Conservation (phyloP, 2,329 filamentous ascomycete genomes). For the Zarea fungicola region DNA sequence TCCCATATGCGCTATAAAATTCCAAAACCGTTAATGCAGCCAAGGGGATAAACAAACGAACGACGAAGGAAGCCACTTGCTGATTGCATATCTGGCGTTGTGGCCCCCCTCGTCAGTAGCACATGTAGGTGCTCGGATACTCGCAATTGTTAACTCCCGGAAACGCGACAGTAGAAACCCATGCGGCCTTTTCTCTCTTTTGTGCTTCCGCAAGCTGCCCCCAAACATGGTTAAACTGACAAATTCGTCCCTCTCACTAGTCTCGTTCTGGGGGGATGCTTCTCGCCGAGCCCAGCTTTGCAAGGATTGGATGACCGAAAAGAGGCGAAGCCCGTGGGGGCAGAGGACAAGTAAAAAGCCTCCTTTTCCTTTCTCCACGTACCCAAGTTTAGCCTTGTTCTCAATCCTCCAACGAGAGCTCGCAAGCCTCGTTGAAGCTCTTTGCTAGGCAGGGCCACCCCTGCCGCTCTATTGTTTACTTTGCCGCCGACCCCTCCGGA, state of each 20-base stretch:
- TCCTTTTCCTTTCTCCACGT: conserved; percentile 12
- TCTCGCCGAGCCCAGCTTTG: no score
- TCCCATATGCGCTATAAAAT: not conserved
- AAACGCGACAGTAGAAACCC: no score
- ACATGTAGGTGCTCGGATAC: conserved; percentile 10
- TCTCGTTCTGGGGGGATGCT: conserved; percentile 1
- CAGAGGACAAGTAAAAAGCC: conserved; percentile 11
- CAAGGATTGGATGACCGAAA: no score
- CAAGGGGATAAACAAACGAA: no score
- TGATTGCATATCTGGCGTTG: no score
- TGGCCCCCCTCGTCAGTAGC: no score
- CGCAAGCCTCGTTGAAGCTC: conserved; percentile 2
- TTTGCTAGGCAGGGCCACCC: not conserved
- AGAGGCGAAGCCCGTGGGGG: conserved; percentile 12
- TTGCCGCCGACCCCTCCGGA: conserved; percentile 12
- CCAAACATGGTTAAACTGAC: no score
- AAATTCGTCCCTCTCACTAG: not conserved
- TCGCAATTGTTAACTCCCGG: conserved; percentile 9
- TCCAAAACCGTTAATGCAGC: no score
- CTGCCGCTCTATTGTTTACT: conserved; percentile 13
- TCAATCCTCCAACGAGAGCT: conserved; percentile 8
- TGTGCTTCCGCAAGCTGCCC: not conserved
- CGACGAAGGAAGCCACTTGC: no score
- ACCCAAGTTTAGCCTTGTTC: conserved; percentile 3
- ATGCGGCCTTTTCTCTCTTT: conserved; percentile 2